Conservation (phyloP, 2,329 filamentous ascomycete species). For the Cladophialophora psammophila region DNA sequence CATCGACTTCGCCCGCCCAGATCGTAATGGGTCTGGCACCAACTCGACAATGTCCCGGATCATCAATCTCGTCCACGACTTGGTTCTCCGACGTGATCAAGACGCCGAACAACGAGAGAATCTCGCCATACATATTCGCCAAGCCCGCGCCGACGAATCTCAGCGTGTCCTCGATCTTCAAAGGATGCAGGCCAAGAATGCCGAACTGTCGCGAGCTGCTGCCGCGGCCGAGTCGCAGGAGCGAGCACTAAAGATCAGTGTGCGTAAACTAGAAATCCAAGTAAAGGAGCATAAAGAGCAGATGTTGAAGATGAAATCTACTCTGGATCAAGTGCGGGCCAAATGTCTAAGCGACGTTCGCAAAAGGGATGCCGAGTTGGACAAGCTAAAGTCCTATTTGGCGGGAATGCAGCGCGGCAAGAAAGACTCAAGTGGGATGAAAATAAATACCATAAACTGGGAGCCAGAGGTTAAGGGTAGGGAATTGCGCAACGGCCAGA, state of each 20-base stretch:
- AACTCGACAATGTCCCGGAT: conserved; percentile 80
- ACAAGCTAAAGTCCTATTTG: conserved; percentile 86
- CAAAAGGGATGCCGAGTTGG: conserved; percentile 87
- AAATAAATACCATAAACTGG: conserved; percentile 57
- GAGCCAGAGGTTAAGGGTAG: conserved; percentile 44
- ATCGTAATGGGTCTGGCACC: conserved; percentile 64
- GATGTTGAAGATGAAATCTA: conserved; percentile 76
- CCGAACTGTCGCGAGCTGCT: conserved; percentile 64
- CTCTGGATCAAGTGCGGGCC: conserved; percentile 81
- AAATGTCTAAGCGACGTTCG: conserved; percentile 90
- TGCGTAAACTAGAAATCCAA: conserved; percentile 76
- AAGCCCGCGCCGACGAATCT: conserved; percentile 75
- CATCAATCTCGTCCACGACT: conserved; percentile 91
- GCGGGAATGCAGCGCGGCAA: conserved; percentile 69
- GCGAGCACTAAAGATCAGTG: conserved; percentile 70
- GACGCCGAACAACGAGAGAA: conserved; percentile 89
- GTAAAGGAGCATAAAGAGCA: conserved; percentile 84
- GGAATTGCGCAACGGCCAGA: conserved; percentile 46
- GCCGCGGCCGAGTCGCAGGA: conserved; percentile 73
- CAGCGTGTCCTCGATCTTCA: conserved; percentile 75
- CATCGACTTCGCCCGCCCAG: conserved; percentile 81
- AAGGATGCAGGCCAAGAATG: conserved; percentile 61
- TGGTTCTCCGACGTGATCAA: conserved; percentile 88
- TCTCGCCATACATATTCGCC: conserved; percentile 78
- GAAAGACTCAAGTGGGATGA: conserved; percentile 57